A percentile compares a stretch with the other conserved stretches of the same genome.
Conservation (phyloP, 345 rosid genomes). For the Aegle marmelos region DNA sequence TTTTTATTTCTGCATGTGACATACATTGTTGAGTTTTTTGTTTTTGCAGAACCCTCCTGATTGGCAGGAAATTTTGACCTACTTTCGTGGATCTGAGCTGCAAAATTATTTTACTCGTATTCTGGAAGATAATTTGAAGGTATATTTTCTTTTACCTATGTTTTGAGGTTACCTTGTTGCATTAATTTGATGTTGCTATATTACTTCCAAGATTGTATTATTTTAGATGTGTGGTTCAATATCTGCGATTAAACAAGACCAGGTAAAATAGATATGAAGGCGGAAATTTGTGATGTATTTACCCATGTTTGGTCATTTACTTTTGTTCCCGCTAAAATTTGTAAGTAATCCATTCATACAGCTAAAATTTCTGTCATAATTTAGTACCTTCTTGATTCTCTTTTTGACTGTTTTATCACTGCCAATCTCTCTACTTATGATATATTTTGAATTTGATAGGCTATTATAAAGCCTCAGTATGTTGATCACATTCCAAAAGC, state of each 20-base stretch:
- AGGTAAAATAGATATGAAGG: background rate
- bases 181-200: background rate
- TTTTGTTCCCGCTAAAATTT: background rate
- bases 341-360: background rate
- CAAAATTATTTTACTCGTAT: slow-evolving; percentile 97
- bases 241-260: background rate
- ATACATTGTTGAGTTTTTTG: background rate
- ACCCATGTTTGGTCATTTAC: background rate
- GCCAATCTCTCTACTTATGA: background rate
- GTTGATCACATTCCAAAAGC: slow-evolving; percentile 98
- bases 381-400: background rate
- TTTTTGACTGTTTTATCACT: background rate
- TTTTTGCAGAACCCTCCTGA: slow-evolving; percentile 92
- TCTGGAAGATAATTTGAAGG: slow-evolving; percentile 94
- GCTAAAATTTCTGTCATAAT: background rate
- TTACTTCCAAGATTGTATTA: background rate
- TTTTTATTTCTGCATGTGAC: background rate
- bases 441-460: slow-evolving; percentile 40
- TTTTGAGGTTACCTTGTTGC: background rate
- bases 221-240: background rate
- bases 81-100: slow-evolving; percentile 94
- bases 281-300: background rate
- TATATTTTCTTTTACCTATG: slow-evolving; percentile 13
- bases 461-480: slow-evolving; percentile 95
- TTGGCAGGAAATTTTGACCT: slow-evolving; percentile 98